A percentile compares a stretch with the other conserved stretches of the same genome.
phyloP scores from a whole-genome alignment of 257 asterid species.

The Sherardia arvensis region DNA sequence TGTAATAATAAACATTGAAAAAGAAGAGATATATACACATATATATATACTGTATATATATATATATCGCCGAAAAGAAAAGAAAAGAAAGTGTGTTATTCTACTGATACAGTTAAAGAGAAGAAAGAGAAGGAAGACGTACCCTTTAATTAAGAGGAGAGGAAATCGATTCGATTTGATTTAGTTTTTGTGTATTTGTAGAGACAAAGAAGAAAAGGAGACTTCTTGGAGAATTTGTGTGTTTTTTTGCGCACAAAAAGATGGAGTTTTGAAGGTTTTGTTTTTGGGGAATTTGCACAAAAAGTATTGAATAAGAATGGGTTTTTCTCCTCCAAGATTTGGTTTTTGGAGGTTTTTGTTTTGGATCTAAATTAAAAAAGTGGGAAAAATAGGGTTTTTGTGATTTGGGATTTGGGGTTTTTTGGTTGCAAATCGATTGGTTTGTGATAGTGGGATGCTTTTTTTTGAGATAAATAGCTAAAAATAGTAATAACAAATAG shows the following conservation, averaged over 20 bases:
- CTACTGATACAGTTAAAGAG: neutral
- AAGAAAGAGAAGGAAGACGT: conserved; percentile 18
- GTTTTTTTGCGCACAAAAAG: too few species aligned
- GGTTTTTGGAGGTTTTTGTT: conserved; percentile 1
- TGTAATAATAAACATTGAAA: neutral
- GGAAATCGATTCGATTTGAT: conserved; percentile 18
- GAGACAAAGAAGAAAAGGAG: conserved; percentile 4
- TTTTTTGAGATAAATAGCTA: too few species aligned
- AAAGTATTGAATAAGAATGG: neutral
- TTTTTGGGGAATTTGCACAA: too few species aligned
- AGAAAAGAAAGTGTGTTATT: neutral
- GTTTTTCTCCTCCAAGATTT: neutral
- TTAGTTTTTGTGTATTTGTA: conserved; percentile 1
- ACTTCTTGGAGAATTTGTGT: conserved; percentile 4
- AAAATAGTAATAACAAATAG: too few species aligned
- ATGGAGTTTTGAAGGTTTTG: too few species aligned
- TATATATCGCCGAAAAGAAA: neutral
- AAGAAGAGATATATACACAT: neutral
- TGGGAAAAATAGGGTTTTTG: neutral
- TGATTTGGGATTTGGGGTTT: neutral
- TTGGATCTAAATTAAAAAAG: neutral
- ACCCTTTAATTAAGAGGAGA: conserved; percentile 31
- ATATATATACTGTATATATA: too few species aligned
- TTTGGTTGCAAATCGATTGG: neutral
- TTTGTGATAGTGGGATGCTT: too few species aligned